A percentile compares a stretch with the other conserved stretches of the same genome.
Evolutionary conservation across 1,139 yeast genomes (phyloP).

Genomic region (Taphrina betulina): DNA sequence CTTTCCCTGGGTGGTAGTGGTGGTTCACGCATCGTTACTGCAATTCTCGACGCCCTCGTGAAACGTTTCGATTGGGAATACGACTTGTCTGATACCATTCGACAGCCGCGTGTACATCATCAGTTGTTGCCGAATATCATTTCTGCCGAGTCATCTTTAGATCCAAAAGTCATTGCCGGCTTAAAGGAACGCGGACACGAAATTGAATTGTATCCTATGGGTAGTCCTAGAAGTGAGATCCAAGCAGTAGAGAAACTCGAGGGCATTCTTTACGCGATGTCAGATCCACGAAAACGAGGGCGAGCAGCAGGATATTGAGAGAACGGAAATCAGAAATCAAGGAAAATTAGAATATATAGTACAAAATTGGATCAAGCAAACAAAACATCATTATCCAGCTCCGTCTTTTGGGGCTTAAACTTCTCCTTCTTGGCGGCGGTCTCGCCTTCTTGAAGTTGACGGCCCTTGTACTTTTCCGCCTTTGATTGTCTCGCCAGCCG

Average conservation of each 20-base stretch:
- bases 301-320: slow-evolving; percentile 27
- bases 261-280: slow-evolving; percentile 13
- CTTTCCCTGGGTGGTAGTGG: slow-evolving; percentile 90
- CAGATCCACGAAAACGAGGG: slow-evolving; percentile 31
- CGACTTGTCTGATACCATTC: slow-evolving; percentile 64
- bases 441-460: slow-evolving; percentile 18
- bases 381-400: slow-evolving; percentile 28
- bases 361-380: slow-evolving; percentile 6
- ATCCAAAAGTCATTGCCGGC: slow-evolving; percentile 1
- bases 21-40: slow-evolving; percentile 83
- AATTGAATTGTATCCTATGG: slow-evolving; percentile 5
- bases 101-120: slow-evolving; percentile 83
- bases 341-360: background rate
- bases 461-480: slow-evolving; percentile 65
- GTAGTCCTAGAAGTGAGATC: slow-evolving; percentile 22
- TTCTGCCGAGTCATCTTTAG: slow-evolving; percentile 57
- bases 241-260: slow-evolving; percentile 23
- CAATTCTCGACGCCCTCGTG: slow-evolving; percentile 75
- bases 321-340: background rate
- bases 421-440: slow-evolving; percentile 18
- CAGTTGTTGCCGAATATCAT: slow-evolving; percentile 75
- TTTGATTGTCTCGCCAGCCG: slow-evolving; percentile 79
- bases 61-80: slow-evolving; percentile 59
- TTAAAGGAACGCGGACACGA: slow-evolving; percentile 26
- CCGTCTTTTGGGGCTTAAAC: slow-evolving; percentile 19